Conservation (phyloP, 192 early-diverging fungal genomes). For the Mortierella alpina region DNA sequence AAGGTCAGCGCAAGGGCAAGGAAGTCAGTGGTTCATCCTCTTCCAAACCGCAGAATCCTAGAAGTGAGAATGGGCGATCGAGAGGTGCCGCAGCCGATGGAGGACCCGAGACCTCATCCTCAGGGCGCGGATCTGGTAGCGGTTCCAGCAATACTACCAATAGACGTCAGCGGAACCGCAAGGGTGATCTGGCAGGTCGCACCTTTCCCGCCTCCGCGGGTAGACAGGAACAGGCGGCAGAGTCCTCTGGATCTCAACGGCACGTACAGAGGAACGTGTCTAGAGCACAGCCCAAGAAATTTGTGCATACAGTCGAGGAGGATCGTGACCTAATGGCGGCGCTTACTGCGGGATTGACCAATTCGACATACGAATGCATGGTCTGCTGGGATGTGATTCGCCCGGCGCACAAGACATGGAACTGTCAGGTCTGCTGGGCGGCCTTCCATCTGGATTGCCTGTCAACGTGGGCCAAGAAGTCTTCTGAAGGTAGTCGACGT, state of each 20-base stretch:
- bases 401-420: conserved; percentile 81
- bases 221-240: conserved; percentile 4
- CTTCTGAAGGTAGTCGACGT: conserved; percentile 58
- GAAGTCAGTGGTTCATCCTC: conserved; percentile 10
- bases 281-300: conserved; percentile 22
- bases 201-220: conserved; percentile 18
- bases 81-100: conserved; percentile 3
- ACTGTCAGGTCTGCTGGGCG: conserved; percentile 88
- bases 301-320: conserved; percentile 46
- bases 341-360: conserved; percentile 72
- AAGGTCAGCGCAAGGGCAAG: conserved; percentile 33
- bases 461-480: conserved; percentile 80
- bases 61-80: conserved; percentile 6
- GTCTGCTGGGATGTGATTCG: conserved; percentile 91
- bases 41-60: conserved; percentile 8
- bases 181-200: conserved; percentile 45
- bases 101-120: conserved; percentile 16
- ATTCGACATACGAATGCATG: conserved; percentile 92
- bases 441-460: conserved; percentile 92
- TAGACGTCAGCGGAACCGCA: conserved; percentile 37
- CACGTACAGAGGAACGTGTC: conserved; percentile 7
- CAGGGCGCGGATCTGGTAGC: conserved; percentile 10
- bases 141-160: conserved; percentile 10
- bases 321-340: conserved; percentile 70
- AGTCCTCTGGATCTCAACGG: conserved; percentile 20